Evolutionary conservation across 2,329 filamentous ascomycete genomes (phyloP), one percentile per base, ranked within the genome.

Genomic region (Grosmannia serpens): DNA sequence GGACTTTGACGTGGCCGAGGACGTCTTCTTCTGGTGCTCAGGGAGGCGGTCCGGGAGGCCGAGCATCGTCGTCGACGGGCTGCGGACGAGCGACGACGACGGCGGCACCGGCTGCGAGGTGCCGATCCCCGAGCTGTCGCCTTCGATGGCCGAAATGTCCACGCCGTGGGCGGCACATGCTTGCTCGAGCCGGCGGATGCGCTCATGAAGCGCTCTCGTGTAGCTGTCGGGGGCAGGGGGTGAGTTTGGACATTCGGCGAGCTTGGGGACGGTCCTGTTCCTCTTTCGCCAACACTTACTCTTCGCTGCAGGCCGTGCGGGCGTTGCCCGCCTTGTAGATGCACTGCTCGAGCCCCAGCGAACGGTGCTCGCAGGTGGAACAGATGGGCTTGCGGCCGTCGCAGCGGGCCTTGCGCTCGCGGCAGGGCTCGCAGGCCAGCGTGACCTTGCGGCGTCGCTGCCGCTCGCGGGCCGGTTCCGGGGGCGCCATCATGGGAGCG

Each of bases 301-400:
- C 58, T 15, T 62, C 58, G 26, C 53, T 62, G 46, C 60, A 58
- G 11, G 60, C 58, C 15, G 60, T 58, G 6, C 58, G 56, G 17
- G 58, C 58, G 20, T 60, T 58, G 0, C 58, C 58, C 2, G 52
- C 56, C 29, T 58, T 62, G 41, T 61, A 61, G 20, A 62, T 26
- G 27, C 58, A 62, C 31, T 60, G 41, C 58, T 62, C 60, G 10
- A 62, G 53, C 4, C 60, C 60, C 27, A 62, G 50, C 11, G 56
- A 67, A 15, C 72, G 69, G 15, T 69, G 68, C 49, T 64, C 64
- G 56, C 74, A 76, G 2, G 71, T 70, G n/a, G 70, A 71, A 64
- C 74, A 77, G 15, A 76, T 70, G 27, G 74, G 74, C 62, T 74
- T 75, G n/a, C 58, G 65, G 24, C 73, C 73, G 61, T 76, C 73